These are phyloP conservation scores for Helichrysum umbraculigerum DNA, from an alignment of 129 eudicot genomes.

Conservation along the genomic window DNA sequence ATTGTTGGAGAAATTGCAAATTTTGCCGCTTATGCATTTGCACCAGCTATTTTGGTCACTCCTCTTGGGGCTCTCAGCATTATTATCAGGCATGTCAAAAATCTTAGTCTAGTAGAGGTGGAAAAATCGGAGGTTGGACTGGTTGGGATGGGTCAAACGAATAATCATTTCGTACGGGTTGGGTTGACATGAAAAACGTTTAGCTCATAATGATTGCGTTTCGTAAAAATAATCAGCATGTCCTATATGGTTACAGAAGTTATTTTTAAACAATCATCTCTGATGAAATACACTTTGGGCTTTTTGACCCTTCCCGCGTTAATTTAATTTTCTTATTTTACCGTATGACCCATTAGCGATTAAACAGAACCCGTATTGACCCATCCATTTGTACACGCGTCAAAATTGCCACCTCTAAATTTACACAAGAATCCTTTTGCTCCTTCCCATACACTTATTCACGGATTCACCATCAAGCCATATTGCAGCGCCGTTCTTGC, in stretches of 20 bases:
- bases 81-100: constrained; percentile 74
- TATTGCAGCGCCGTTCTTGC: constrained; percentile 94
- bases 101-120: constrained; percentile 9
- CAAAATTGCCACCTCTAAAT: neutral
- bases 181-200: neutral
- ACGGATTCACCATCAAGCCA: constrained; percentile 27
- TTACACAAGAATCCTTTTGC: constrained; percentile 2
- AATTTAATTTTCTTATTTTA: too few relatives aligned
- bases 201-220: neutral
- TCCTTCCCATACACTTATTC: constrained; percentile 18
- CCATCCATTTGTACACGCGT: neutral
- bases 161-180: neutral
- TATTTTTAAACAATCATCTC: neutral
- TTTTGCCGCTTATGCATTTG: constrained; percentile 97
- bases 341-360: too few relatives aligned
- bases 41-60: constrained; percentile 96
- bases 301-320: too few relatives aligned
- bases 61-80: constrained; percentile 99
- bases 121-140: neutral
- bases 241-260: neutral
- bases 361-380: too few relatives aligned
- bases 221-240: neutral
- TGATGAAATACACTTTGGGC: neutral
- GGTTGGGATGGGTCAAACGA: neutral
- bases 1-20: constrained; percentile 95